Evolutionary conservation across 495 filamentous ascomycete species (phyloP).

Genomic region (Penicillium flavigenum): DNA sequence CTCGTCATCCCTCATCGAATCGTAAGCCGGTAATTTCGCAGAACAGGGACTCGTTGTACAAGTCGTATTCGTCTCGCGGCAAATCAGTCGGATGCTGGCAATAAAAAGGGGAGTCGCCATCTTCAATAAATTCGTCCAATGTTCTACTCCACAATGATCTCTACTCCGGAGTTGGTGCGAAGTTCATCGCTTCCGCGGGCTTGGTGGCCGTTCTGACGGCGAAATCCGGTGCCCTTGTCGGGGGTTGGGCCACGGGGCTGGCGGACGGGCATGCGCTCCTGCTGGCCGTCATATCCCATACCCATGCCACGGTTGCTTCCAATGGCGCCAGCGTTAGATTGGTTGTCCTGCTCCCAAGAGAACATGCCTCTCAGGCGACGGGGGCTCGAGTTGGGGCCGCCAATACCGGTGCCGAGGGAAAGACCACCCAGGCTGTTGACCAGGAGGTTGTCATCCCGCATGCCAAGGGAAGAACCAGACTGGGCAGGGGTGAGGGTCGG

Average conservation of each 20-base stretch:
- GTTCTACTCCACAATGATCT: slow-evolving; percentile 56
- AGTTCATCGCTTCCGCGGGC: slow-evolving; percentile 78
- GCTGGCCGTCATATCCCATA: slow-evolving; percentile 61
- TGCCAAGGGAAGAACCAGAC: slow-evolving; percentile 57
- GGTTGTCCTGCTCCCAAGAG: slow-evolving; percentile 63
- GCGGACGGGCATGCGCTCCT: slow-evolving; percentile 70
- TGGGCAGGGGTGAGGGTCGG: slow-evolving; percentile 76
- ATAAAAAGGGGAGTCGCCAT: slow-evolving; percentile 30
- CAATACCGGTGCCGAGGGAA: slow-evolving; percentile 61
- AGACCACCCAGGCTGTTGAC: slow-evolving; percentile 67
- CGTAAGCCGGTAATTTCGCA: slow-evolving; percentile 50
- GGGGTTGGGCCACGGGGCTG: slow-evolving; percentile 77
- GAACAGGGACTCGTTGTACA: slow-evolving; percentile 50
- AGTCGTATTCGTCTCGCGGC: slow-evolving; percentile 49
- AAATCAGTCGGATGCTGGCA: slow-evolving; percentile 46
- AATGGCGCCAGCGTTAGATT: slow-evolving; percentile 67
- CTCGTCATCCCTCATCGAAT: slow-evolving; percentile 59
- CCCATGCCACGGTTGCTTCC: slow-evolving; percentile 80
- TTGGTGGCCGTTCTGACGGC: slow-evolving; percentile 77
- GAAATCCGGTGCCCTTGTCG: slow-evolving; percentile 77
- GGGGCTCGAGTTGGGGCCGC: slow-evolving; percentile 56
- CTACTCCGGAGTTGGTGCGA: slow-evolving; percentile 55
- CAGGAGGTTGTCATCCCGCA: slow-evolving; percentile 64
- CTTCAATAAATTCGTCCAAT: slow-evolving; percentile 31
- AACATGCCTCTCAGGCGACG: slow-evolving; percentile 63